Conservation (phyloP, 768 basidiomycete genomes). For the Collybia sordida region DNA sequence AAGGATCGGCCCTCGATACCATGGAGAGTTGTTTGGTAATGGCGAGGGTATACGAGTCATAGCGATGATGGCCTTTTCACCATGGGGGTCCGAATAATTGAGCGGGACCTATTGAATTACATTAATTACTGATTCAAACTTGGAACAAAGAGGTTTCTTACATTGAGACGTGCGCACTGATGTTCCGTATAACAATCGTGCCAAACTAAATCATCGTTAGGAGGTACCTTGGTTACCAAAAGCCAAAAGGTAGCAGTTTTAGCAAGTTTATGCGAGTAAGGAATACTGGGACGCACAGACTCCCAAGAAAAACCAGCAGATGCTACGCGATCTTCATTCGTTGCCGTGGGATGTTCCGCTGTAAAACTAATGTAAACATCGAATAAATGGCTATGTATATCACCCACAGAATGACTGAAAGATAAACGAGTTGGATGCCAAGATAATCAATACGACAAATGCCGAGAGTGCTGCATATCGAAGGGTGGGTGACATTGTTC, state of each 20-base stretch:
- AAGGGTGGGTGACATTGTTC: too few relatives aligned
- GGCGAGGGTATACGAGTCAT: slow-evolving; percentile 39
- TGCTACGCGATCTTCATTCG: too few relatives aligned
- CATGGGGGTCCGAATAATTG: slow-evolving; percentile 39
- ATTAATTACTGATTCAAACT: not conserved
- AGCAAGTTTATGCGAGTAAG: too few relatives aligned
- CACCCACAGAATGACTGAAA: too few relatives aligned
- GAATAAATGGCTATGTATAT: too few relatives aligned
- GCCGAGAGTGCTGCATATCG: too few relatives aligned
- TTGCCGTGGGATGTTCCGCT: too few relatives aligned
- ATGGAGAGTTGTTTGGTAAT: slow-evolving; percentile 18
- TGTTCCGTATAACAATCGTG: slow-evolving; percentile 19
- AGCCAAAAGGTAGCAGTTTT: not conserved
- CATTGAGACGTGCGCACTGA: slow-evolving; percentile 32
- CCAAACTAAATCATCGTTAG: slow-evolving; percentile 20
- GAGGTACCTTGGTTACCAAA: slow-evolving; percentile 7
- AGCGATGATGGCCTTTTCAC: slow-evolving; percentile 39
- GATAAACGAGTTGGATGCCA: too few relatives aligned
- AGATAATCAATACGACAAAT: too few relatives aligned
- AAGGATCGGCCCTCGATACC: slow-evolving; percentile 43
- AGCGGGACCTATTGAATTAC: slow-evolving; percentile 37
- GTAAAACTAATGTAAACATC: too few relatives aligned
- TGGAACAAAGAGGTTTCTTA: slow-evolving; percentile 1
- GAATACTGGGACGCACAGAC: too few relatives aligned
- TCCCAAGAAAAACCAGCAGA: too few relatives aligned